Conservation (phyloP, 2,329 filamentous ascomycete species). For the Stromatinia cepivora region DNA sequence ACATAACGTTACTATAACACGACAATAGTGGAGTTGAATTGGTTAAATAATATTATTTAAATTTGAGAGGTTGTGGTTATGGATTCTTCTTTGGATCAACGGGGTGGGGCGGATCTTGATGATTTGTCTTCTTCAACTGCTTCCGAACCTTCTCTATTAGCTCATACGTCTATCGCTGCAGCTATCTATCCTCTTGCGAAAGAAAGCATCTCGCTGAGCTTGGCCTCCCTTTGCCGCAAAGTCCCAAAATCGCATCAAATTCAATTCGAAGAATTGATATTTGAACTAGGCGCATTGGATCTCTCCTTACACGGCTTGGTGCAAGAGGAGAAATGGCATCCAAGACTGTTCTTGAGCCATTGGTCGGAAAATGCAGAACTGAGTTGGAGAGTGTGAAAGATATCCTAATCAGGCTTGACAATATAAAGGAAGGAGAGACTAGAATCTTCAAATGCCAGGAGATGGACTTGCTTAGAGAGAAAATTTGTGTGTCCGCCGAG, state of each 20-base stretch:
- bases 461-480: not conserved
- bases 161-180: not conserved
- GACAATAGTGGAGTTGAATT: not conserved
- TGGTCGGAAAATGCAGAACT: not conserved
- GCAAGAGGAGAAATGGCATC: not conserved
- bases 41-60: not conserved
- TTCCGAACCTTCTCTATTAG: not conserved
- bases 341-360: not conserved
- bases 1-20: not conserved
- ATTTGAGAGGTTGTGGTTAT: not conserved
- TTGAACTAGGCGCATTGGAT: not conserved
- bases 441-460: too few relatives aligned
- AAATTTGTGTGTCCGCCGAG: accelerated
- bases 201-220: not conserved
- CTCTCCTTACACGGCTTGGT: not conserved
- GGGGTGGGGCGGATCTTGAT: not conserved
- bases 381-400: not conserved
- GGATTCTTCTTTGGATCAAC: not conserved
- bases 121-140: not conserved
- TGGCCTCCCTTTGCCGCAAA: not conserved
- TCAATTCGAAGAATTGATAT: not conserved
- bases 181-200: not conserved
- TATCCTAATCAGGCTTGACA: not conserved
- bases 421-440: not conserved
- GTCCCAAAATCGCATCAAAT: not conserved